Evolutionary conservation across 2,329 filamentous ascomycete species (phyloP).

Genomic region (Aspergillus bombycis): DNA sequence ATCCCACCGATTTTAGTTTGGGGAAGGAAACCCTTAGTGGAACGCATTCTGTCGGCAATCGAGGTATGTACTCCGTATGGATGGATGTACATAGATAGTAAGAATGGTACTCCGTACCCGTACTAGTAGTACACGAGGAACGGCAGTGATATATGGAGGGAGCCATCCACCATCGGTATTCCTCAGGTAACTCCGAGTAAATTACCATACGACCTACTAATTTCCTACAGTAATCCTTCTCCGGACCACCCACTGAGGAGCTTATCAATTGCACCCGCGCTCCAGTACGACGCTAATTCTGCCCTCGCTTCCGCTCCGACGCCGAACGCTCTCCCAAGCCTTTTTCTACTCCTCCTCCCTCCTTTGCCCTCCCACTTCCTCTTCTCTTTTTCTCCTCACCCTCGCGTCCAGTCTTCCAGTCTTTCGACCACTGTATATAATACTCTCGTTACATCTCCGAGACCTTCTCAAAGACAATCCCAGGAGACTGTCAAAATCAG

Average conservation of each 20-base stretch:
- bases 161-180: background rate
- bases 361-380: slow-evolving; percentile 18
- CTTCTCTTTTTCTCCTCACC: slow-evolving; percentile 14
- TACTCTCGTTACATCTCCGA: background rate
- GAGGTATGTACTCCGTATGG: background rate
- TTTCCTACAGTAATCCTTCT: slow-evolving; percentile 4
- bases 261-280: slow-evolving; percentile 17
- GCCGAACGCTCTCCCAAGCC: slow-evolving; percentile 18
- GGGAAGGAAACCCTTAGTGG: background rate
- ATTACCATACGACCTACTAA: slow-evolving; percentile 7
- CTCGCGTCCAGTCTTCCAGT: slow-evolving; percentile 6
- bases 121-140: background rate
- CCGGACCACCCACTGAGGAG: background rate
- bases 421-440: slow-evolving; percentile 8
- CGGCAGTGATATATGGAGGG: too few relatives aligned
- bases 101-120: background rate
- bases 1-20: background rate
- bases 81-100: background rate
- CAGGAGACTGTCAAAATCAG: background rate
- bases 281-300: background rate
- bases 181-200: background rate
- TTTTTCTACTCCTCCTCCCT: slow-evolving; percentile 16
- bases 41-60: background rate
- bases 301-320: slow-evolving; percentile 22
- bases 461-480: background rate